Evolutionary conservation across 2,329 filamentous ascomycete species (phyloP), one percentile per base, ranked within the genome.

Genomic region (Aureobasidium sp.): DNA sequence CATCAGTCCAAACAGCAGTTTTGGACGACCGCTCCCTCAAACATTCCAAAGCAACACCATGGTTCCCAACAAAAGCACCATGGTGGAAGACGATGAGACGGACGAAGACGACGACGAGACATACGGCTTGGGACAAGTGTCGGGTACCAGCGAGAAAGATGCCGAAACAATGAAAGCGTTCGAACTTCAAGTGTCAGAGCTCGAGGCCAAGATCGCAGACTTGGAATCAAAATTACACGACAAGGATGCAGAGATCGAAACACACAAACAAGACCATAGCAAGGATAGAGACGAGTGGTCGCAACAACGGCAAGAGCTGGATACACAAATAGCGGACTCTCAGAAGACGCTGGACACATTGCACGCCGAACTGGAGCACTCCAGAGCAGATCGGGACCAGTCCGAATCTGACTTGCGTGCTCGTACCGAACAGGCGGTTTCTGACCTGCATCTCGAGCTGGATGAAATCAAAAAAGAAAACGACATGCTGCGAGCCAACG

Each of bases 31-130:
- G 5, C 84, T 90, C 66, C 88, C 90, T 16, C 96, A 95, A 72
- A 91, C 91, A 41, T 91, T 96, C 66, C 92, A 96, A 72, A 93
- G 89, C 71, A 97, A 96, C 71, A 97, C 91, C 0, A 96, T 97
- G 69, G 89, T 97, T 36, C 94, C 94, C 0, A 97, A 97, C 72
- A 99, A 97, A 77, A 96, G 93, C 69, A 97, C 90, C 0, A 92
- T 97, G 87, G 85, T 97, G 1, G 94, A 99, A 73, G 94, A 97
- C 71, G 92, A 96, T 66, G 91, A 96, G 67, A 90, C 90, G 65
- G 77, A 78, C 13, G 80, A 85, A 54, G 81, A 87, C 60, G 83
- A 81, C 60, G 84, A 86, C 69, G 42, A 39, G 21, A 81, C 83
- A 2, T 89, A 89, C 71, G 83, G 82, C 16, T 70, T 87, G 42